Conservation (phyloP, 1,139 yeast genomes). For the Meyerozyma guilliermondii region DNA sequence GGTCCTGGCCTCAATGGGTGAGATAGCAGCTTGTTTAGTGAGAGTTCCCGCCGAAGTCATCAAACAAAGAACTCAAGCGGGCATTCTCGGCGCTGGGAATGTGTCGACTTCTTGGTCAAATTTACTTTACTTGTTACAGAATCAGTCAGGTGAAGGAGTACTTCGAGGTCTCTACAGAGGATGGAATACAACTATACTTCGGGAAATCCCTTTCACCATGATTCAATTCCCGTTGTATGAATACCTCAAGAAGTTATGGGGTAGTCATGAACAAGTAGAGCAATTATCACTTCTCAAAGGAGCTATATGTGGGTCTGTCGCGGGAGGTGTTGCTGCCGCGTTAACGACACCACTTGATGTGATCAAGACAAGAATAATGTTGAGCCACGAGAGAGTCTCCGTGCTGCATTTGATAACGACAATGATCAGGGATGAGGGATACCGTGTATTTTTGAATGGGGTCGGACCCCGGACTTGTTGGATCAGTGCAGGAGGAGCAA, state of each 20-base stretch:
- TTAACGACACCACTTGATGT: slow-evolving; percentile 91
- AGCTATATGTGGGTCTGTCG: slow-evolving; percentile 90
- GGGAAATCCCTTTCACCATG: slow-evolving; percentile 94
- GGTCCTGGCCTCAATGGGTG: slow-evolving; percentile 86
- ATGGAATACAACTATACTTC: slow-evolving; percentile 83
- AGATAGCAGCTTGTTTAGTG: slow-evolving; percentile 85
- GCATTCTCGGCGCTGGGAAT: slow-evolving; percentile 39
- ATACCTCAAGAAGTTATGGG: slow-evolving; percentile 58
- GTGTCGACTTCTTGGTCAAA: slow-evolving; percentile 63
- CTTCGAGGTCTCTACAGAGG: slow-evolving; percentile 83
- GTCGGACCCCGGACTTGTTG: slow-evolving; percentile 94
- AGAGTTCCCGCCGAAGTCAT: slow-evolving; percentile 97
- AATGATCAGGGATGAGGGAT: slow-evolving; percentile 63
- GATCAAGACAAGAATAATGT: slow-evolving; percentile 86
- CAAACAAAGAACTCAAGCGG: slow-evolving; percentile 90
- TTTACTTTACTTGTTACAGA: slow-evolving; percentile 50
- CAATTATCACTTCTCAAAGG: slow-evolving; percentile 65
- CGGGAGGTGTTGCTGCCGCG: slow-evolving; percentile 95
- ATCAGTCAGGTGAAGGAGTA: slow-evolving; percentile 70
- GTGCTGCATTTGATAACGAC: slow-evolving; percentile 39
- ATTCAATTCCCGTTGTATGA: slow-evolving; percentile 95
- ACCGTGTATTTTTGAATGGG: slow-evolving; percentile 67
- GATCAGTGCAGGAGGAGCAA: slow-evolving; percentile 98
- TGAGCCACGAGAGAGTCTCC: slow-evolving; percentile 49
- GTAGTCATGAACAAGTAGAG: slow-evolving; percentile 22